A percentile compares a stretch with the other conserved stretches of the same genome.
phyloP scores from a whole-genome alignment of 2,329 filamentous ascomycete genomes.

The Trichoderma citrinoviride region DNA sequence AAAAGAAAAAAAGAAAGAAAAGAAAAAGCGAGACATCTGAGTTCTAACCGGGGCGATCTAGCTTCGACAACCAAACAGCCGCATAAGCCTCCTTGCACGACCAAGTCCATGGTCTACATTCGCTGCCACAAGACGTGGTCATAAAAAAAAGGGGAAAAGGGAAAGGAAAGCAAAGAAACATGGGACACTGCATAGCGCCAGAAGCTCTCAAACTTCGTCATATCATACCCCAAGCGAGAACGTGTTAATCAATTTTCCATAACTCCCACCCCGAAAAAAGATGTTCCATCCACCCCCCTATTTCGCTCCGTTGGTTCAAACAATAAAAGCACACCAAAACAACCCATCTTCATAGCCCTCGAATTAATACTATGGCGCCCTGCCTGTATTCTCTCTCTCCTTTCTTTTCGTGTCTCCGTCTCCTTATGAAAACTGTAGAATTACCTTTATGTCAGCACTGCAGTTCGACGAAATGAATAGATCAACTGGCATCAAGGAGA shows the following conservation, averaged over 20 bases:
- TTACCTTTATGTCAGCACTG: neutral
- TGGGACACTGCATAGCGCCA: neutral
- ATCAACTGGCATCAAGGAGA: too few species aligned
- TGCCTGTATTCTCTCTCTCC: neutral
- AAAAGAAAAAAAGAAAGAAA: too few species aligned
- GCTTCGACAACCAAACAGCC: neutral
- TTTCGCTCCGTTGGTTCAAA: constrained; percentile 1
- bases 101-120: neutral
- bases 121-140: neutral
- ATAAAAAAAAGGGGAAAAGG: neutral
- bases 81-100: constrained; percentile 3
- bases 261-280: constrained; percentile 19
- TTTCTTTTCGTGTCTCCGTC: neutral
- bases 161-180: neutral
- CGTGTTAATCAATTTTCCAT: constrained; percentile 10
- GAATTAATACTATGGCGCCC: neutral
- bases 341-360: neutral
- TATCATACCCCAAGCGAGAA: neutral
- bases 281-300: neutral
- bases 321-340: neutral
- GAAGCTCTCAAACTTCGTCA: neutral
- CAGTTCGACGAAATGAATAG: neutral
- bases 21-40: neutral
- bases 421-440: constrained; percentile 11
- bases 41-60: constrained; percentile 21